phyloP scores from a whole-genome alignment of 2,329 filamentous ascomycete genomes.

The Helicocarpus griseus region DNA sequence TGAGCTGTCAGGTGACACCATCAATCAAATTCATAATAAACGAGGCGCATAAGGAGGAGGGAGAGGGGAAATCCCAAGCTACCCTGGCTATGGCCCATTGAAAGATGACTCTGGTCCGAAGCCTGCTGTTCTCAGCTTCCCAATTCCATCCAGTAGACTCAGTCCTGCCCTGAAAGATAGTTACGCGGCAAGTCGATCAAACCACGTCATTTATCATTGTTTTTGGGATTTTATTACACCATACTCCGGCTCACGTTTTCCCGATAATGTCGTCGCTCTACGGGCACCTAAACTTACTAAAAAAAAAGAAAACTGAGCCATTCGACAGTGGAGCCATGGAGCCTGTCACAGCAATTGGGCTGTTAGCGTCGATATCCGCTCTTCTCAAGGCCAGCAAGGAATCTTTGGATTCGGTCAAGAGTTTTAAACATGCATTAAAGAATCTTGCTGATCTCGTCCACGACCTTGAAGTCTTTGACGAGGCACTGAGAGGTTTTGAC shows the following conservation, averaged over 20 bases:
- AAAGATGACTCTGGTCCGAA: neutral
- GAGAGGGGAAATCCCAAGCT: too few relatives aligned
- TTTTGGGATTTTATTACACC: neutral
- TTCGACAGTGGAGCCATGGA: neutral
- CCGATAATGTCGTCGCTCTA: too few relatives aligned
- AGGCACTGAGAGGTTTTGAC: conserved; percentile 11
- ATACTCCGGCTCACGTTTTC: too few relatives aligned
- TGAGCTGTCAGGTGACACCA: neutral
- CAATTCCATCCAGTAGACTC: neutral
- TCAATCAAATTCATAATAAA: neutral
- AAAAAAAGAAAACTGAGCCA: neutral
- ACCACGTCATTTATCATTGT: neutral
- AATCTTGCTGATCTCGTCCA: conserved; percentile 6
- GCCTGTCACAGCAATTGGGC: neutral
- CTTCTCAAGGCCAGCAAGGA: neutral
- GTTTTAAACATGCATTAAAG: neutral
- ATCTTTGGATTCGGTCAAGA: neutral
- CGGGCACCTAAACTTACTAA: too few relatives aligned
- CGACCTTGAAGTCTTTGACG: conserved; percentile 10
- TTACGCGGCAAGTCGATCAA: too few relatives aligned
- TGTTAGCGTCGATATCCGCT: neutral
- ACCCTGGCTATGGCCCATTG: neutral
- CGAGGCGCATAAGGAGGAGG: neutral
- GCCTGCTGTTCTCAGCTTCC: neutral
- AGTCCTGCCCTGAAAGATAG: too few relatives aligned